Evolutionary conservation across 1,284 basidiomycete species (phyloP).

Genomic region (Inonotus obliquus): DNA sequence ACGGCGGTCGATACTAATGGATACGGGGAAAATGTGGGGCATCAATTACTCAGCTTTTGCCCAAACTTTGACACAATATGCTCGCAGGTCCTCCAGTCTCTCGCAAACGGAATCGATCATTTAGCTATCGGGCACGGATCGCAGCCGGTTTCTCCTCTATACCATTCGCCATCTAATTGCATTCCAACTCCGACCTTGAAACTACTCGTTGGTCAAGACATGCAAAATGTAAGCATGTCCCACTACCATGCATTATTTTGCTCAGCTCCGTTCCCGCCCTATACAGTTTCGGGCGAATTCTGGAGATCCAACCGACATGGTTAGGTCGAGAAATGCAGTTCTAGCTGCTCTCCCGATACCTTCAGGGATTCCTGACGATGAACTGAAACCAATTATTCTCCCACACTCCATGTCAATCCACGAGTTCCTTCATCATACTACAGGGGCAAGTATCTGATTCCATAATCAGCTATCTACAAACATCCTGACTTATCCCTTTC

Average conservation of each 20-base stretch:
- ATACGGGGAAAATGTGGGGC: neutral
- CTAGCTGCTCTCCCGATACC: constrained; percentile 60
- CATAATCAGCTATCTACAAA: neutral
- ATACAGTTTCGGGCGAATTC: neutral
- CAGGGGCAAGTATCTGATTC: constrained; percentile 42
- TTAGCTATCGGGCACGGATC: constrained; percentile 7
- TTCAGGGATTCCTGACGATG: constrained; percentile 52
- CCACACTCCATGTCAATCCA: constrained; percentile 57
- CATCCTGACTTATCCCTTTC: constrained; percentile 36
- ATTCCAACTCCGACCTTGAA: neutral
- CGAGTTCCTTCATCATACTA: constrained; percentile 60
- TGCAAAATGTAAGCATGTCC: neutral
- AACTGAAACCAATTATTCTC: constrained; percentile 60
- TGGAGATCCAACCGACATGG: constrained; percentile 42
- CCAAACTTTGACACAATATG: neutral
- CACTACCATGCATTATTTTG: neutral
- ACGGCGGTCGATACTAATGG: constrained; percentile 1
- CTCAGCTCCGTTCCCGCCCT: neutral
- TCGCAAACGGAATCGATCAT: constrained; percentile 15
- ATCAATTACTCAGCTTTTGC: neutral
- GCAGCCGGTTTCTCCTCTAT: constrained; percentile 3
- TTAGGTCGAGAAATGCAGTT: constrained; percentile 48
- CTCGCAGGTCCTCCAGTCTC: neutral
- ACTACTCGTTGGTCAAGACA: neutral
- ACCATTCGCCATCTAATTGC: neutral